Evolutionary conservation across 805 yeast genomes (phyloP).

Genomic region (Jamesozyma gamospora): DNA sequence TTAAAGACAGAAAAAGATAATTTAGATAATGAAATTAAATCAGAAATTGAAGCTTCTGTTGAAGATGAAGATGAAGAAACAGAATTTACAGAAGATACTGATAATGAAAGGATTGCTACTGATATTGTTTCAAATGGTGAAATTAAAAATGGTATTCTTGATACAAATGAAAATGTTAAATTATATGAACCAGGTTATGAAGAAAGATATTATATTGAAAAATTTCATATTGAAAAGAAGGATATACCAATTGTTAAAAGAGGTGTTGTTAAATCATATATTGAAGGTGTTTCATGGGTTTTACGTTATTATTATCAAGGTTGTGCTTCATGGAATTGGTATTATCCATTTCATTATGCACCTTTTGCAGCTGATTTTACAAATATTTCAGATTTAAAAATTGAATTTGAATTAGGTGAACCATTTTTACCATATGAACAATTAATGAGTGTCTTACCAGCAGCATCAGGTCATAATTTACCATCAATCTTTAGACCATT

Average conservation of each 20-base stretch:
- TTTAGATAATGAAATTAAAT: conserved; percentile 18
- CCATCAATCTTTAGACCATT: conserved; percentile 74
- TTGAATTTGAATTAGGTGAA: conserved; percentile 53
- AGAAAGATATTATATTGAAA: conserved; percentile 66
- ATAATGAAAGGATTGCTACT: conserved; percentile 4
- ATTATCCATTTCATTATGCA: conserved; percentile 92
- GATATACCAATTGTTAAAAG: conserved; percentile 46
- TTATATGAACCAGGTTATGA: conserved; percentile 84
- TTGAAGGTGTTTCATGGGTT: conserved; percentile 98
- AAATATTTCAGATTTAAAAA: conserved; percentile 39
- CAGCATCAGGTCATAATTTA: conserved; percentile 78
- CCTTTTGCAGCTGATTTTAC: conserved; percentile 90
- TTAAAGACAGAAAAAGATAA: conserved; percentile 13
- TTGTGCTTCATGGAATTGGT: conserved; percentile 98
- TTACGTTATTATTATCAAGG: conserved; percentile 90
- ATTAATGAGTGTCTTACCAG: conserved; percentile 89
- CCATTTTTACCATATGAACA: conserved; percentile 92
- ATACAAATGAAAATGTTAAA: conserved; percentile 46
- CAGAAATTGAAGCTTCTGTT: conserved; percentile 16
- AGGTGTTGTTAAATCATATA: conserved; percentile 58
- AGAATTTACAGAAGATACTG: conserved; percentile 11
- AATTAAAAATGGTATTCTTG: conserved; percentile 30
- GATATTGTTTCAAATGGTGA: conserved; percentile 21
- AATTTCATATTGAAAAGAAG: conserved; percentile 50
- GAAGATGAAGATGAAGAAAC: conserved; percentile 11